These are phyloP conservation scores for Luzula sylvatica DNA, from an alignment of 176 grass and related monocot species.

Conservation along the genomic window DNA sequence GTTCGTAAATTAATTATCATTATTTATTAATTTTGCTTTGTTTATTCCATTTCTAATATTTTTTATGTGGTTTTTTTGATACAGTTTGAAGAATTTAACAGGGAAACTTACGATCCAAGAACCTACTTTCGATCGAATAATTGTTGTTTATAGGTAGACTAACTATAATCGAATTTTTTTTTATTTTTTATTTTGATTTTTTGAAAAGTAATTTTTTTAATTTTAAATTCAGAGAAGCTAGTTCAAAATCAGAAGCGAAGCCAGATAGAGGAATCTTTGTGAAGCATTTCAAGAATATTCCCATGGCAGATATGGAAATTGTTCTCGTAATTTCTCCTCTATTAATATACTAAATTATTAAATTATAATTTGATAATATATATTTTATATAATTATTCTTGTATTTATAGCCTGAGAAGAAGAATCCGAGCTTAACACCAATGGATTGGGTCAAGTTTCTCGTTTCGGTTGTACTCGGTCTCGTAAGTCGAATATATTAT, in stretches of 20 bases:
- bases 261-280: constrained; percentile 68
- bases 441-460: constrained; percentile 99
- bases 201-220: background rate
- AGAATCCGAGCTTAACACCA: constrained; percentile 90
- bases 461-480: constrained; percentile 71
- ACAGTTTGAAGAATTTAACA: constrained; percentile 61
- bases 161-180: no score
- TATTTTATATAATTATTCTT: background rate
- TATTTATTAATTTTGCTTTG: constrained; percentile 6
- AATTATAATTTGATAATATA: background rate
- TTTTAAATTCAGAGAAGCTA: constrained; percentile 37
- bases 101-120: constrained; percentile 70
- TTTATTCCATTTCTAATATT: constrained; percentile 6
- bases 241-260: constrained; percentile 30
- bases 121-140: constrained; percentile 97
- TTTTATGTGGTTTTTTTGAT: constrained; percentile 2
- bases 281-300: constrained; percentile 93
- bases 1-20: constrained; percentile 26
- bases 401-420: constrained; percentile 78
- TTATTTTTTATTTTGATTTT: background rate
- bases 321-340: constrained; percentile 42
- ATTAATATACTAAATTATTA: background rate
- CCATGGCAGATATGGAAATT: constrained; percentile 97
- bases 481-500: constrained; percentile 47
- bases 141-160: constrained; percentile 67